Evolutionary conservation across 768 basidiomycete genomes (phyloP).

Genomic region (Hypsizygus marmoreus): DNA sequence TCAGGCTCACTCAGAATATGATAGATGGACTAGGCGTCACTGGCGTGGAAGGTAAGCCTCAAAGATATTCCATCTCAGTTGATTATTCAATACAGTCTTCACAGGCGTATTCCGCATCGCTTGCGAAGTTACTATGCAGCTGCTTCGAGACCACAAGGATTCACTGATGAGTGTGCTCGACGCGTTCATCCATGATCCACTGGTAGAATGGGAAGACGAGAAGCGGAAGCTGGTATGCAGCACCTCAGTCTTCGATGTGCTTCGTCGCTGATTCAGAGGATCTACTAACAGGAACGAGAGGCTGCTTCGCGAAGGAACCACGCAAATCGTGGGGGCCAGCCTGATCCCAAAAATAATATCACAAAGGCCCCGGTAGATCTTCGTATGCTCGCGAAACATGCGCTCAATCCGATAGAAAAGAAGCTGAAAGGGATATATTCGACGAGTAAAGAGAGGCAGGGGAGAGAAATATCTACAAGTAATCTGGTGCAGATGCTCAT

Average conservation of each 20-base stretch:
- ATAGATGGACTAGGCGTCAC: constrained; percentile 92
- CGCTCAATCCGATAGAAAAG: constrained; percentile 78
- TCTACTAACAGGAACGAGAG: constrained; percentile 43
- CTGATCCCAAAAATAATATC: too few relatives aligned
- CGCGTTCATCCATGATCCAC: constrained; percentile 95
- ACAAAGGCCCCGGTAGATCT: constrained; percentile 59
- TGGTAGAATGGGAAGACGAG: constrained; percentile 94
- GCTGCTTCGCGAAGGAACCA: constrained; percentile 39
- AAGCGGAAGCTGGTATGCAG: constrained; percentile 59
- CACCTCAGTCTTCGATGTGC: neutral
- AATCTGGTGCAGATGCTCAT: constrained; percentile 92
- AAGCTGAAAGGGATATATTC: constrained; percentile 78
- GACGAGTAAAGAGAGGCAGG: constrained; percentile 50
- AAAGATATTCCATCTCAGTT: neutral
- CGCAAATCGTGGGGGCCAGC: too few relatives aligned
- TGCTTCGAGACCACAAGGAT: constrained; percentile 89
- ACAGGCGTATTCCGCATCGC: constrained; percentile 87
- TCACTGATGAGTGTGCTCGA: constrained; percentile 94
- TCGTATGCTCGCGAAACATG: constrained; percentile 67
- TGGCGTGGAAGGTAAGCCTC: constrained; percentile 85
- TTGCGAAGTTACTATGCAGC: constrained; percentile 86
- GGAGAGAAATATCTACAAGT: constrained; percentile 68
- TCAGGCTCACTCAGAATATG: constrained; percentile 91
- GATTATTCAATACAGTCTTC: neutral
- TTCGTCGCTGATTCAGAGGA: neutral